These are phyloP conservation scores for Achlya hypogyna DNA, from an alignment of 352 stramenopile genomes.

Conservation along the genomic window DNA sequence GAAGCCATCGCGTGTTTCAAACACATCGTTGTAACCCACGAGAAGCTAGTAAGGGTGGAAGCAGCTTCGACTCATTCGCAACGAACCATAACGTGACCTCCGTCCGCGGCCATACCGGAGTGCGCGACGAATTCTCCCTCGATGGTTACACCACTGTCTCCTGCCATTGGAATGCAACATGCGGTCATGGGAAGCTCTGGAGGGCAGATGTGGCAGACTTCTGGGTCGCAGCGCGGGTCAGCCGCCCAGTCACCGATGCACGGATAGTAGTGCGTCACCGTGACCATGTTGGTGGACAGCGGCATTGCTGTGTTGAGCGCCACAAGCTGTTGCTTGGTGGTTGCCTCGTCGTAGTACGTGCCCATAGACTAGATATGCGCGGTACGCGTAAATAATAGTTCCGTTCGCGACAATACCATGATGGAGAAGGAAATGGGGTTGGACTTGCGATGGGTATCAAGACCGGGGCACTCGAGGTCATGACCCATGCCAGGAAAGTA, in stretches of 20 bases:
- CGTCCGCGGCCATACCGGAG: slow-evolving; percentile 38
- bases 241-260: slow-evolving; percentile 40
- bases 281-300: slow-evolving; percentile 41
- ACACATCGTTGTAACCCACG: slow-evolving; percentile 61
- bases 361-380: slow-evolving; percentile 34
- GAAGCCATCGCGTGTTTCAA: slow-evolving; percentile 46
- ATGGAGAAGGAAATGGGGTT: slow-evolving; percentile 40
- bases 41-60: slow-evolving; percentile 21
- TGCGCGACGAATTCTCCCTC: slow-evolving; percentile 53
- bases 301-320: slow-evolving; percentile 35
- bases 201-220: slow-evolving; percentile 39
- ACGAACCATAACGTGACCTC: slow-evolving; percentile 51
- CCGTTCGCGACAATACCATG: slow-evolving; percentile 16
- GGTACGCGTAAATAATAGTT: too few relatives aligned
- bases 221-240: slow-evolving; percentile 39
- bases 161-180: slow-evolving; percentile 41
- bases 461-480: slow-evolving; percentile 53
- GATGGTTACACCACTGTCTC: slow-evolving; percentile 51
- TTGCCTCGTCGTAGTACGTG: slow-evolving; percentile 33
- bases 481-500: slow-evolving; percentile 52
- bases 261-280: slow-evolving; percentile 52
- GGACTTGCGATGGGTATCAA: slow-evolving; percentile 18
- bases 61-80: background rate
- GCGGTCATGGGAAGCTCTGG: slow-evolving; percentile 38
- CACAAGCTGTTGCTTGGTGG: slow-evolving; percentile 39